These are phyloP conservation scores for Leptographium lundbergii DNA, from an alignment of 2,329 filamentous ascomycete species.

Conservation along the genomic window DNA sequence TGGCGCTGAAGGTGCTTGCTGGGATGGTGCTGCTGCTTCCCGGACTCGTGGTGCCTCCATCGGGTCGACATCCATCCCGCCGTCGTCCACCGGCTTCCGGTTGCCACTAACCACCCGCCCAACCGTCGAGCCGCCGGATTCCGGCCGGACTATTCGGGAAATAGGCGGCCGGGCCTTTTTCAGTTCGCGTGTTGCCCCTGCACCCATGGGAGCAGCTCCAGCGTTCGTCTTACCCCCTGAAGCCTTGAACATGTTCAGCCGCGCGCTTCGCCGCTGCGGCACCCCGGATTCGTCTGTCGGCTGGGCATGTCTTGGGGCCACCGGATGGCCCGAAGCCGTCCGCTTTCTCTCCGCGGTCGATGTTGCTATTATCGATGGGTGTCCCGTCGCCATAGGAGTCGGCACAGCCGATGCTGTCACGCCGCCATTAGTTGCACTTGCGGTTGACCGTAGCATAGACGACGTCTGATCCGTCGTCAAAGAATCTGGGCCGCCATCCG, in stretches of 20 bases:
- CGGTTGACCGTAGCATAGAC: constrained; percentile 21
- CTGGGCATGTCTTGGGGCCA: constrained; percentile 35
- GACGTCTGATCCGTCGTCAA: constrained; percentile 26
- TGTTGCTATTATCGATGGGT: constrained; percentile 21
- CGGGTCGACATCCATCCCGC: constrained; percentile 55
- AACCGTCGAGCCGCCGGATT: constrained; percentile 56
- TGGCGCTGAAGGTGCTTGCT: constrained; percentile 2
- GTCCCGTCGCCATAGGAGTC: not conserved
- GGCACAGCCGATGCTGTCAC: not conserved
- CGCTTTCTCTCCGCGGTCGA: constrained; percentile 62
- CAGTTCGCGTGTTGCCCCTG: constrained; percentile 56
- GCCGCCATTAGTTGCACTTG: constrained; percentile 5
- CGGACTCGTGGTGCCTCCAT: constrained; percentile 35
- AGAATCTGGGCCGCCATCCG: constrained; percentile 20
- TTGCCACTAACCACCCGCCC: constrained; percentile 85
- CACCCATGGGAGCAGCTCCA: constrained; percentile 41
- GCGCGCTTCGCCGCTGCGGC: constrained; percentile 57
- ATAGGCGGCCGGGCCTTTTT: constrained; percentile 73
- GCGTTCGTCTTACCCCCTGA: constrained; percentile 53
- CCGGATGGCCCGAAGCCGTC: constrained; percentile 76
- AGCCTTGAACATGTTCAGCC: constrained; percentile 57
- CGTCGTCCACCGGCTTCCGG: constrained; percentile 59
- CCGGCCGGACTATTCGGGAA: constrained; percentile 51
- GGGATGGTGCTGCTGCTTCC: constrained; percentile 4
- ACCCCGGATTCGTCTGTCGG: constrained; percentile 46